Conservation (phyloP, 495 filamentous ascomycete genomes). For the Thermochaetoides thermophila region DNA sequence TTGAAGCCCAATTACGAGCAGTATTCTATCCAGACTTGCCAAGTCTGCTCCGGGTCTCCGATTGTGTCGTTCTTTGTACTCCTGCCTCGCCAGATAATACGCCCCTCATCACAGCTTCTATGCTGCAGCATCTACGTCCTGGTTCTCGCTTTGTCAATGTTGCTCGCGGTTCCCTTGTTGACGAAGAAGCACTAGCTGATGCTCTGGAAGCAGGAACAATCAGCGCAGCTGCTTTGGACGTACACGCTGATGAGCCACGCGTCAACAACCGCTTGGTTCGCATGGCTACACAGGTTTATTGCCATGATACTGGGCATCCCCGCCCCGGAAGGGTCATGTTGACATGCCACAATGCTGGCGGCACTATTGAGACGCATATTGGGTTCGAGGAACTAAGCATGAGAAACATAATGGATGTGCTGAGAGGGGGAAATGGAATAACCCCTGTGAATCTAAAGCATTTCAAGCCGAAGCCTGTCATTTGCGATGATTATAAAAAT, state of each 20-base stretch:
- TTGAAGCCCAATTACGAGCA: slow-evolving; percentile 37
- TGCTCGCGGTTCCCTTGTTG: slow-evolving; percentile 53
- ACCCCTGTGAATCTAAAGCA: slow-evolving; percentile 52
- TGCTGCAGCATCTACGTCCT: slow-evolving; percentile 36
- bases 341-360: slow-evolving; percentile 58
- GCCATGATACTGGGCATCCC: slow-evolving; percentile 6
- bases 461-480: too few species aligned
- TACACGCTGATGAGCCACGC: slow-evolving; percentile 46
- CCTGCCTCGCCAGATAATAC: slow-evolving; percentile 41
- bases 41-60: slow-evolving; percentile 36
- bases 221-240: slow-evolving; percentile 48
- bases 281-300: slow-evolving; percentile 19
- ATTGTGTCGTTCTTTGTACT: slow-evolving; percentile 55
- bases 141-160: slow-evolving; percentile 57
- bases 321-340: slow-evolving; percentile 35
- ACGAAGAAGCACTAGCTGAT: slow-evolving; percentile 51
- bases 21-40: slow-evolving; percentile 38
- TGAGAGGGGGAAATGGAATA: slow-evolving; percentile 37
- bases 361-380: slow-evolving; percentile 52
- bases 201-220: slow-evolving; percentile 43
- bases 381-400: slow-evolving; percentile 62
- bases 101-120: slow-evolving; percentile 36
- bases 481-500: too few species aligned
- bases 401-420: slow-evolving; percentile 52
- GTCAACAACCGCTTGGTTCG: slow-evolving; percentile 32